Base-by-base conservation (phyloP, 164 flowering plant species). In the Paratinospora sagittata region DNA sequence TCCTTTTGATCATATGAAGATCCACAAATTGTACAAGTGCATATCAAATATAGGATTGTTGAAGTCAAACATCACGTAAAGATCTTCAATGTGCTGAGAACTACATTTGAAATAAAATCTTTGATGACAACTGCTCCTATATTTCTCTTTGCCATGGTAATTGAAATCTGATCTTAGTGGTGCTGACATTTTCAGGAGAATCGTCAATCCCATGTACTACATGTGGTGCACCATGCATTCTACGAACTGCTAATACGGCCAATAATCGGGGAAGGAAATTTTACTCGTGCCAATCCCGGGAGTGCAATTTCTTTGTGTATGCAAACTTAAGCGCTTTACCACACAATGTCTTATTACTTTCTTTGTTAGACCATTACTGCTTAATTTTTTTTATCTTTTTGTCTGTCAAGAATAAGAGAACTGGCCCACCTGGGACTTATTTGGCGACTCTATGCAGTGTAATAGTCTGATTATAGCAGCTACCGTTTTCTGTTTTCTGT, bases 281-380 rank as follows among this genome's bases (percentile, higher is more conserved):
- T 78, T 96, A 84, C 83, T 81, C 85, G 33, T 96, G 99, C 80
- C 90, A 78, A 69, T 82, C 86, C 0, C 84, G 84, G 68, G 90
- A 82, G 10, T 96, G 99, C 90, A 88, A 88, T 74, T 96, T 90
- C 85, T 96, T 96, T 79, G 82, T 85, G 99, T 94, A 83, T 23
- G 94, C 79, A 62, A 65, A 23, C 60, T 7, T 49, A 27, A 7
- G 19, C 8, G 2, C 23, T 43, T 36, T 19, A 0, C 0, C 3
- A 11, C 30, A 13, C 66, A 16, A 26, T 30, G 36, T 63, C 6
- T 33, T 6, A 11, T 19, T 33, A 30, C n/a, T 27, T 33, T 34
- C 3, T 43, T 10, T 17, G 21, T 14, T 27, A 14, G 45, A 19
- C 36, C 1, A 30, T 12, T 8, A 58, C 33, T 8, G 39, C 37